These are phyloP conservation scores for Podospora pseudoanserina DNA, from an alignment of 495 filamentous ascomycete genomes.

Conservation along the genomic window DNA sequence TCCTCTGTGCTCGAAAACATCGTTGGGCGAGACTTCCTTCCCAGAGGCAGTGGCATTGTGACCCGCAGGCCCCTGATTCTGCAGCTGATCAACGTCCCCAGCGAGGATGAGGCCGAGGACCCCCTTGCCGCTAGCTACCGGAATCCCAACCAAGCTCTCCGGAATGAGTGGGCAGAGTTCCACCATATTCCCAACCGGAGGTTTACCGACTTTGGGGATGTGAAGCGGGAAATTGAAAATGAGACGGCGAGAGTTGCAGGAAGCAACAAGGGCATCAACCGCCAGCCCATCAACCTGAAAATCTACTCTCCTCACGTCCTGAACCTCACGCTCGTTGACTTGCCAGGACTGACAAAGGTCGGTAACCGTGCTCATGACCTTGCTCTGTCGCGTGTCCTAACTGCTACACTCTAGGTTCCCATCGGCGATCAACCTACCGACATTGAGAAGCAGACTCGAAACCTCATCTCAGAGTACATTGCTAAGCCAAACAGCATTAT, in stretches of 20 bases:
- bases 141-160: slow-evolving; percentile 43
- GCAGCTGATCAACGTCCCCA: slow-evolving; percentile 95
- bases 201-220: slow-evolving; percentile 86
- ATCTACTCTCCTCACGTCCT: slow-evolving; percentile 98
- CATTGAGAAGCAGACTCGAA: slow-evolving; percentile 98
- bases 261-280: slow-evolving; percentile 97
- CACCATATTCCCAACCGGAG: slow-evolving; percentile 86
- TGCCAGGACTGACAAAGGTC: slow-evolving; percentile 95
- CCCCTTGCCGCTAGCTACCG: slow-evolving; percentile 49
- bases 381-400: slow-evolving; percentile 15
- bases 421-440: slow-evolving; percentile 98
- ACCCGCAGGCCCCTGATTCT: slow-evolving; percentile 91
- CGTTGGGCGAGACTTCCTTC: slow-evolving; percentile 94
- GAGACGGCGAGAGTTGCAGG: slow-evolving; percentile 95
- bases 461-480: slow-evolving; percentile 96
- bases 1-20: slow-evolving; percentile 99
- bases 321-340: slow-evolving; percentile 91
- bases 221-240: slow-evolving; percentile 95
- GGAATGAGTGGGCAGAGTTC: slow-evolving; percentile 91
- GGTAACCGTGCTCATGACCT: slow-evolving; percentile 11
- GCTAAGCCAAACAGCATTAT: slow-evolving; percentile 99
- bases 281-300: slow-evolving; percentile 96
- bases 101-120: slow-evolving; percentile 74
- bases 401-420: slow-evolving; percentile 57
- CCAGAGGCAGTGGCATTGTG: slow-evolving; percentile 93